These are phyloP conservation scores for Cryptococcus jaspeensis DNA, from an alignment of 1,284 basidiomycete species.

Conservation along the genomic window DNA sequence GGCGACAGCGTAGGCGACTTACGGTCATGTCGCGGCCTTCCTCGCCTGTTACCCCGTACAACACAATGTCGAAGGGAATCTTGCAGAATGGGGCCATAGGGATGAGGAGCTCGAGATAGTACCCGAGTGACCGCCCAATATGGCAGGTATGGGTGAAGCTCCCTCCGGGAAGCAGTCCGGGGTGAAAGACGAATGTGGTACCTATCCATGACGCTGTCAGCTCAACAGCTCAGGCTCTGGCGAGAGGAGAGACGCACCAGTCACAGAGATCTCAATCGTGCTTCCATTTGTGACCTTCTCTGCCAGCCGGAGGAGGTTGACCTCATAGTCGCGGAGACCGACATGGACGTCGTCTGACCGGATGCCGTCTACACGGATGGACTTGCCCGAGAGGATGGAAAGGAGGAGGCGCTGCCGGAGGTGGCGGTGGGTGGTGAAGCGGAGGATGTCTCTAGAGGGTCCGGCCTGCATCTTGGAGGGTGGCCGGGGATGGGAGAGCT, in stretches of 20 bases:
- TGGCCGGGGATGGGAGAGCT: neutral
- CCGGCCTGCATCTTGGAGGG: constrained; percentile 9
- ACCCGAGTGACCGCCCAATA: constrained; percentile 75
- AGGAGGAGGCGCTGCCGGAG: constrained; percentile 83
- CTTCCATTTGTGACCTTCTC: constrained; percentile 96
- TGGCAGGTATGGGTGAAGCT: constrained; percentile 81
- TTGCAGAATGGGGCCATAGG: constrained; percentile 93
- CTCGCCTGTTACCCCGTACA: constrained; percentile 85
- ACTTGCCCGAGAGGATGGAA: constrained; percentile 81
- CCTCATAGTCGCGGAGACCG: constrained; percentile 92
- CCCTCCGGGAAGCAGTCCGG: constrained; percentile 88
- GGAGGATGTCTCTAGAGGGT: constrained; percentile 44
- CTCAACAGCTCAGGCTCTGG: neutral
- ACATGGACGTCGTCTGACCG: constrained; percentile 90
- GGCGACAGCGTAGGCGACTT: constrained; percentile 34
- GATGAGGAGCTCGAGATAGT: constrained; percentile 87
- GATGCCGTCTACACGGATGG: constrained; percentile 84
- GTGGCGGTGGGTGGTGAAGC: constrained; percentile 74
- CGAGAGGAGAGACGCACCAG: constrained; percentile 59
- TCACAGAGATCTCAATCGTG: constrained; percentile 92
- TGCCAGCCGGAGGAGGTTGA: constrained; percentile 81
- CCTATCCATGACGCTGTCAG: constrained; percentile 55
- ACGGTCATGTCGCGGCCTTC: constrained; percentile 83
- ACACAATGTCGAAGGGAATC: constrained; percentile 73
- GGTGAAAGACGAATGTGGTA: constrained; percentile 85